These are phyloP conservation scores for Apiospora saccharicola DNA, from an alignment of 2,329 filamentous ascomycete species.

Conservation along the genomic window DNA sequence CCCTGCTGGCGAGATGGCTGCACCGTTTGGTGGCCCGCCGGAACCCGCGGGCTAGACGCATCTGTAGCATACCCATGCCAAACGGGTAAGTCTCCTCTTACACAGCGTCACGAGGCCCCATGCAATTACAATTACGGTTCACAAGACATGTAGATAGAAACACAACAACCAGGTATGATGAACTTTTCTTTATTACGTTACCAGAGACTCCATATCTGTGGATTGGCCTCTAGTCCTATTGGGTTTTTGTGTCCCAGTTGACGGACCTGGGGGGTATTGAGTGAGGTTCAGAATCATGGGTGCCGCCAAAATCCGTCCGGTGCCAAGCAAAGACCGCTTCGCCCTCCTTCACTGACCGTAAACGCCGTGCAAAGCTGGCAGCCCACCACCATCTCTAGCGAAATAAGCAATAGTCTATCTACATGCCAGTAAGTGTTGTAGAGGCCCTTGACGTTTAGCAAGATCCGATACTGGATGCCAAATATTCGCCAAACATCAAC, in stretches of 20 bases:
- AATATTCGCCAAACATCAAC: slow-evolving; percentile 34
- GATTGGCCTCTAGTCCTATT: slow-evolving; percentile 40
- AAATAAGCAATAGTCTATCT: slow-evolving; percentile 44
- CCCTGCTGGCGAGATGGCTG: background rate
- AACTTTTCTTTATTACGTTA: slow-evolving; percentile 42
- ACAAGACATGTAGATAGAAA: background rate
- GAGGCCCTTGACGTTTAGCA: slow-evolving; percentile 33
- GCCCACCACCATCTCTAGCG: slow-evolving; percentile 38
- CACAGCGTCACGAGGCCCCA: background rate
- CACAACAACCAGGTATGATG: slow-evolving; percentile 24
- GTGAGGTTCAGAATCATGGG: slow-evolving; percentile 42
- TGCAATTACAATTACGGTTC: background rate
- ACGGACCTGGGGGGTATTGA: slow-evolving; percentile 43
- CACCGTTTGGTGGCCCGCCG: background rate
- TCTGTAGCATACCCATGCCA: background rate
- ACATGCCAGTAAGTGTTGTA: slow-evolving; percentile 40
- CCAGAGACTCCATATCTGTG: slow-evolving; percentile 41
- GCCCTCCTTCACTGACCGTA: slow-evolving; percentile 43
- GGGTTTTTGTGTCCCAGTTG: slow-evolving; percentile 38
- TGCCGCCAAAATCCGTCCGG: slow-evolving; percentile 44
- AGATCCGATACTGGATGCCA: slow-evolving; percentile 31
- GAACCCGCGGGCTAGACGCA: background rate
- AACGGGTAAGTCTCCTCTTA: background rate
- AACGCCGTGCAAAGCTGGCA: slow-evolving; percentile 44
- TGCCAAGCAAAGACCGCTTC: slow-evolving; percentile 39